A percentile compares a stretch with the other conserved stretches of the same genome.
Conservation (phyloP, 768 basidiomycete genomes). For the Amanita rubescens region DNA sequence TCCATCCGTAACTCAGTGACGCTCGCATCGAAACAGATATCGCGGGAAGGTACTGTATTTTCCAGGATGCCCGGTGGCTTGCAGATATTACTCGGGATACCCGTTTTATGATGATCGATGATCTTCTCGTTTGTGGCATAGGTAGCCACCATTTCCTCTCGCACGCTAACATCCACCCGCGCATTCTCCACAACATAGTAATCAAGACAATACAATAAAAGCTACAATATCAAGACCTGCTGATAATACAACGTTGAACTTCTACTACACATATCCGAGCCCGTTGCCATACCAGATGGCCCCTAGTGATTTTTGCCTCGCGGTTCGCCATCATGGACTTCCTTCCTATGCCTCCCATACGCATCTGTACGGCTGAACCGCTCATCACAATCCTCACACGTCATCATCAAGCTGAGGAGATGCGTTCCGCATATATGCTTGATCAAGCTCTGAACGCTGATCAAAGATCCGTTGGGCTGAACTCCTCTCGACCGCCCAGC, state of each 20-base stretch:
- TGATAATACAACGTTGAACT: not conserved
- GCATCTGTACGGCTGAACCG: conserved; percentile 1
- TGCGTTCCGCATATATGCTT: conserved; percentile 1
- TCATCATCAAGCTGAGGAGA: not conserved
- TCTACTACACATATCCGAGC: not conserved
- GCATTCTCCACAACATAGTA: not conserved
- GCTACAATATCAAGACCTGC: not conserved
- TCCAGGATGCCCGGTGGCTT: too few relatives aligned
- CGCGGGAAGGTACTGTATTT: too few relatives aligned
- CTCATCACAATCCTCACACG: not conserved
- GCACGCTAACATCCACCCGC: not conserved
- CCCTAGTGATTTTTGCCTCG: not conserved
- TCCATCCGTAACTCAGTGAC: too few relatives aligned
- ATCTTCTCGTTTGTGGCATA: not conserved
- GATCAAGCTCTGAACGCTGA: not conserved
- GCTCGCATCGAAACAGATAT: too few relatives aligned
- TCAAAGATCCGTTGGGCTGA: not conserved
- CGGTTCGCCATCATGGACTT: not conserved
- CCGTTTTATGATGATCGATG: not conserved
- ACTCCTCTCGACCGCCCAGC: not conserved
- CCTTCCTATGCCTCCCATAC: not conserved
- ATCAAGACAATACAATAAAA: not conserved
- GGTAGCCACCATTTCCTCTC: not conserved
- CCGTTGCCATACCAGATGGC: not conserved
- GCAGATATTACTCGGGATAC: too few relatives aligned